phyloP scores from a whole-genome alignment of 371 early-diverging fungal species.

The Apophysomyces variabilis region DNA sequence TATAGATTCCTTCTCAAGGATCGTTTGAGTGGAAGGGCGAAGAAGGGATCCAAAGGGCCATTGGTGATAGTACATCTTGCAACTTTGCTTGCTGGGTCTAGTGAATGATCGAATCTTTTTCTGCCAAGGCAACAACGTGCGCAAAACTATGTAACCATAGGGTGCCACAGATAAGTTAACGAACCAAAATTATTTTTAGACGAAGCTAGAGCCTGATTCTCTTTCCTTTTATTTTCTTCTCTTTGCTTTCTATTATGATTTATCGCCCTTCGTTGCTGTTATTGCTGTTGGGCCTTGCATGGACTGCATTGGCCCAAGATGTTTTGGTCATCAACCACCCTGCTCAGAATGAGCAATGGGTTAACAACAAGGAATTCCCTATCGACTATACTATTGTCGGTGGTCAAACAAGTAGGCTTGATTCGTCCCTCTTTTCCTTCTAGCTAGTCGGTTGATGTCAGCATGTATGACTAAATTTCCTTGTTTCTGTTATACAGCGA shows the following conservation, averaged over 20 bases:
- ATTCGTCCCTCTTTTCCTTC: too few relatives aligned
- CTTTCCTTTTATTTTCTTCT: not conserved
- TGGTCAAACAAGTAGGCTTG: conserved; percentile 28
- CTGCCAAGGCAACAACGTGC: too few relatives aligned
- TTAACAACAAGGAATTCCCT: conserved; percentile 21
- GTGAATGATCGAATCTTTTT: too few relatives aligned
- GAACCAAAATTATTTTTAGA: not conserved
- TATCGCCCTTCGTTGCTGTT: conserved; percentile 1
- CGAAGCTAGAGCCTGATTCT: not conserved
- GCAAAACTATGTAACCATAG: too few relatives aligned
- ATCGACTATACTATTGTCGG: conserved; percentile 29
- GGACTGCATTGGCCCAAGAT: conserved; percentile 5
- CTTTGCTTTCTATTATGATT: not conserved
- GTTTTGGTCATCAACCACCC: conserved; percentile 19
- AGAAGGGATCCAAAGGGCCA: too few relatives aligned
- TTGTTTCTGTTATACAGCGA: not conserved
- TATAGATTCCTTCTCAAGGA: too few relatives aligned
- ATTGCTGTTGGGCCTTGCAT: not conserved
- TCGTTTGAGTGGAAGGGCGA: too few relatives aligned
- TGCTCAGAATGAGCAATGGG: conserved; percentile 15
- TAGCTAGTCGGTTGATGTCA: not conserved
- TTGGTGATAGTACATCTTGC: too few relatives aligned
- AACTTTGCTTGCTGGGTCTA: too few relatives aligned
- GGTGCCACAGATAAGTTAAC: too few relatives aligned
- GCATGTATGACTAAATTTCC: not conserved